These are phyloP conservation scores for Myriosclerotinia curreyana DNA, from an alignment of 2,329 filamentous ascomycete species.

Conservation along the genomic window DNA sequence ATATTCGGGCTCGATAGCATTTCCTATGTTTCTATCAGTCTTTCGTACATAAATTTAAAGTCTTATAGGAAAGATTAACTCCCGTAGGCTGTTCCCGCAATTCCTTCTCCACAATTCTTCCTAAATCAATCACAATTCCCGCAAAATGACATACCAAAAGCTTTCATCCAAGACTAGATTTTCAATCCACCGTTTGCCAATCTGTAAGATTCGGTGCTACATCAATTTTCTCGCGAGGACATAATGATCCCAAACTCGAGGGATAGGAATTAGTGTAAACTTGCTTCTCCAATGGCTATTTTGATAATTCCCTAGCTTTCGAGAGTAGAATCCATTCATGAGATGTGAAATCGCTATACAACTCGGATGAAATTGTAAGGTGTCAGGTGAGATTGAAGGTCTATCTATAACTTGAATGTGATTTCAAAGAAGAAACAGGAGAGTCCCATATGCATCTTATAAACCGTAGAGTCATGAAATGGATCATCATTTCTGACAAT, in stretches of 20 bases:
- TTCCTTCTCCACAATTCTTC: conserved; percentile 26
- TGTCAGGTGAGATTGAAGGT: too few species aligned
- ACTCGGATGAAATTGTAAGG: too few species aligned
- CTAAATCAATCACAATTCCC: conserved; percentile 23
- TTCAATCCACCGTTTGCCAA: not conserved
- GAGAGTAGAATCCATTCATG: not conserved
- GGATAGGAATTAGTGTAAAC: not conserved
- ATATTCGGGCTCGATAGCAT: conserved; percentile 27
- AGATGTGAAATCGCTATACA: too few species aligned
- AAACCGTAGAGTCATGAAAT: too few species aligned
- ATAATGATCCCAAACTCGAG: conserved; percentile 2
- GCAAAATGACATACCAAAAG: conserved; percentile 16
- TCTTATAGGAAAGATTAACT: conserved; percentile 24
- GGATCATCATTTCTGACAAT: too few species aligned
- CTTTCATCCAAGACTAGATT: not conserved
- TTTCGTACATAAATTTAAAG: not conserved
- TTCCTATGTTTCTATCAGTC: not conserved
- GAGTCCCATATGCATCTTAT: too few species aligned
- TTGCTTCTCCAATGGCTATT: not conserved
- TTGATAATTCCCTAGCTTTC: not conserved
- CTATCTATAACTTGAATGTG: too few species aligned
- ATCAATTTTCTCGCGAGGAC: not conserved
- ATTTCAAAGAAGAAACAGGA: too few species aligned
- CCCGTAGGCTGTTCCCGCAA: conserved; percentile 29
- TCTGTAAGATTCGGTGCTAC: conserved; percentile 2